These are phyloP conservation scores for Xylaria castorea DNA, from an alignment of 495 filamentous ascomycete species.

Conservation along the genomic window DNA sequence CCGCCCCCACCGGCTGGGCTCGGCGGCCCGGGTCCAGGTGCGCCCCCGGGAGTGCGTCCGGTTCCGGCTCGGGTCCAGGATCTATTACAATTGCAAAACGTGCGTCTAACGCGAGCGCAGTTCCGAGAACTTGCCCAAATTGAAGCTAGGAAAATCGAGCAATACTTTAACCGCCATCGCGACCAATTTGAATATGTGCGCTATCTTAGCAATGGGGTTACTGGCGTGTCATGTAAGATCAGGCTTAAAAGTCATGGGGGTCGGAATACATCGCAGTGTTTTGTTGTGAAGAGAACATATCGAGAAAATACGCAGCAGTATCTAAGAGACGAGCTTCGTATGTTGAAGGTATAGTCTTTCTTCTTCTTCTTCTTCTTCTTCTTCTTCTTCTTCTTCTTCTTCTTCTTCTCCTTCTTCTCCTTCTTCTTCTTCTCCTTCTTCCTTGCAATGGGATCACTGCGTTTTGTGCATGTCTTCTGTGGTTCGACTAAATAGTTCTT, in stretches of 20 bases:
- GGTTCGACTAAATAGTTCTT: background rate
- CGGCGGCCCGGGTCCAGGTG: background rate
- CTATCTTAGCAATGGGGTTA: background rate
- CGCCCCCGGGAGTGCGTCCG: background rate
- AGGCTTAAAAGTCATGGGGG: background rate
- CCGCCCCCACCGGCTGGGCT: background rate
- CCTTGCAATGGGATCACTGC: background rate
- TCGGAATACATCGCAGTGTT: background rate
- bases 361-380: too few relatives aligned
- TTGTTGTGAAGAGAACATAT: constrained; percentile 4
- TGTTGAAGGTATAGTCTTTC: background rate
- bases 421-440: too few relatives aligned
- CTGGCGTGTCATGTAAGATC: constrained; percentile 13
- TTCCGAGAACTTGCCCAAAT: background rate
- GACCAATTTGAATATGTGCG: constrained; percentile 5
- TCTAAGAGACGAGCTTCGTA: background rate
- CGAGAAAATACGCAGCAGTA: background rate
- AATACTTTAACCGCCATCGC: background rate
- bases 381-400: too few relatives aligned
- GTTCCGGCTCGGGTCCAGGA: background rate
- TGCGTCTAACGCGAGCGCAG: background rate
- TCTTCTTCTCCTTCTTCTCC: too few relatives aligned
- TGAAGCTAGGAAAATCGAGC: constrained; percentile 2
- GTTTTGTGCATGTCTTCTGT: background rate
- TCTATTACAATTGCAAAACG: background rate